Evolutionary conservation across 1,284 basidiomycete genomes (phyloP).

Genomic region (Phellopilus nigrolimitatus): DNA sequence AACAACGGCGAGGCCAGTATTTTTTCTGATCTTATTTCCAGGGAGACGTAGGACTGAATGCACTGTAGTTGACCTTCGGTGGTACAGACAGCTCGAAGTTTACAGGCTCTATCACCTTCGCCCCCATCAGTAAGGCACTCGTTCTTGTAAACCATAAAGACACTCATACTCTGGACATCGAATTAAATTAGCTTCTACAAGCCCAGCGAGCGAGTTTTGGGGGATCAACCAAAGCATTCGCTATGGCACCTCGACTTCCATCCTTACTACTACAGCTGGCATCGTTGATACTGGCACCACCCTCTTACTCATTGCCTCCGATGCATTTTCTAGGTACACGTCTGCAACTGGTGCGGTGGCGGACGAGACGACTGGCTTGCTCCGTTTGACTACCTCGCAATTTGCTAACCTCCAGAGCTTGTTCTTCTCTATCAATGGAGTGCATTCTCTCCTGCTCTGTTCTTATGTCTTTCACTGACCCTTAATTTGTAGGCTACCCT

Average conservation of each 20-base stretch:
- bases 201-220: constrained; percentile 22
- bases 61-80: constrained; percentile 24
- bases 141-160: not conserved
- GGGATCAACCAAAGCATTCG: constrained; percentile 23
- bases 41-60: no score
- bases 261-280: constrained; percentile 23
- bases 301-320: constrained; percentile 20
- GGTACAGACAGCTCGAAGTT: constrained; percentile 23
- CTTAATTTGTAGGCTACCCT: constrained; percentile 19
- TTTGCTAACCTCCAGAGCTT: constrained; percentile 22
- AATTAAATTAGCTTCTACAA: constrained; percentile 10
- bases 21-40: no score
- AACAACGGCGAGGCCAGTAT: constrained; percentile 24
- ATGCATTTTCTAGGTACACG: constrained; percentile 21
- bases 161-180: not conserved
- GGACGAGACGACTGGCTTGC: constrained; percentile 22
- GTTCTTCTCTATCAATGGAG: constrained; percentile 22
- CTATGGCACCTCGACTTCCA: constrained; percentile 20
- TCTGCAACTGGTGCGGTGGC: constrained; percentile 21
- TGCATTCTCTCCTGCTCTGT: constrained; percentile 2
- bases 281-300: constrained; percentile 25
- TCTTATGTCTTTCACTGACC: not conserved
- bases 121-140: constrained; percentile 21
- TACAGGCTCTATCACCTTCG: constrained; percentile 22
- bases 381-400: constrained; percentile 20